Conservation (phyloP, 2,329 filamentous ascomycete genomes). For the Trichoderma gracile region DNA sequence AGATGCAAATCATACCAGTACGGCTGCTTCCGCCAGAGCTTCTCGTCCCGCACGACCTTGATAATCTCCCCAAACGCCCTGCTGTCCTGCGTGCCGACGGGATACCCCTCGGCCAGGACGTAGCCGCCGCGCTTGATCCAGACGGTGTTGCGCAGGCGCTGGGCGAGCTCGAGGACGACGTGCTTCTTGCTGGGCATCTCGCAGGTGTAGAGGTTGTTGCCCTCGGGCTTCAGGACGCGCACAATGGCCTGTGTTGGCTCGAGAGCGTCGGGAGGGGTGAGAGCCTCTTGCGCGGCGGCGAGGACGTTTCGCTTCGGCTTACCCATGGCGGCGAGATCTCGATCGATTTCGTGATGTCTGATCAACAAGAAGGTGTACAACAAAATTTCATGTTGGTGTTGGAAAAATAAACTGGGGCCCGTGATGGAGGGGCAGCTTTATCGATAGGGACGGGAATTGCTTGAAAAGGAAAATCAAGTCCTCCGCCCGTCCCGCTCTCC, state of each 20-base stretch:
- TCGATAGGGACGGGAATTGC: conserved; percentile 11
- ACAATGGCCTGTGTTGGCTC: conserved; percentile 68
- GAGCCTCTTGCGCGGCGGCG: conserved; percentile 72
- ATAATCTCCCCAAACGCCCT: conserved; percentile 86
- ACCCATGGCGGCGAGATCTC: conserved; percentile 35
- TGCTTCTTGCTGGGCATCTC: conserved; percentile 65
- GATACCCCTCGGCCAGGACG: conserved; percentile 73
- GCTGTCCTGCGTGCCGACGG: conserved; percentile 66
- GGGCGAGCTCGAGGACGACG: conserved; percentile 76
- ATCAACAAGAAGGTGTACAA: not conserved
- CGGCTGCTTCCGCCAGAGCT: conserved; percentile 80
- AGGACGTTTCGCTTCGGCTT: conserved; percentile 69
- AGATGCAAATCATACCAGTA: conserved; percentile 69
- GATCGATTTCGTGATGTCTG: conserved; percentile 13
- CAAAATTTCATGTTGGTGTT: conserved; percentile 7
- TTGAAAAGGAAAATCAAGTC: not conserved
- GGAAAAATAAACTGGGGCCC: conserved; percentile 6
- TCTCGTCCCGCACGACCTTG: conserved; percentile 90
- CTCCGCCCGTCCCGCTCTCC: not conserved
- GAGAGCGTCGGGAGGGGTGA: conserved; percentile 59
- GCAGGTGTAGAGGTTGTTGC: conserved; percentile 86
- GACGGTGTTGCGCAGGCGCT: conserved; percentile 85
- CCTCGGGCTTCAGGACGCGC: conserved; percentile 76
- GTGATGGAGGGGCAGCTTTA: conserved; percentile 19
- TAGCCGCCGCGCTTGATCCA: conserved; percentile 91